phyloP scores from a whole-genome alignment of 495 filamentous ascomycete species.

The Neurospora sp. region DNA sequence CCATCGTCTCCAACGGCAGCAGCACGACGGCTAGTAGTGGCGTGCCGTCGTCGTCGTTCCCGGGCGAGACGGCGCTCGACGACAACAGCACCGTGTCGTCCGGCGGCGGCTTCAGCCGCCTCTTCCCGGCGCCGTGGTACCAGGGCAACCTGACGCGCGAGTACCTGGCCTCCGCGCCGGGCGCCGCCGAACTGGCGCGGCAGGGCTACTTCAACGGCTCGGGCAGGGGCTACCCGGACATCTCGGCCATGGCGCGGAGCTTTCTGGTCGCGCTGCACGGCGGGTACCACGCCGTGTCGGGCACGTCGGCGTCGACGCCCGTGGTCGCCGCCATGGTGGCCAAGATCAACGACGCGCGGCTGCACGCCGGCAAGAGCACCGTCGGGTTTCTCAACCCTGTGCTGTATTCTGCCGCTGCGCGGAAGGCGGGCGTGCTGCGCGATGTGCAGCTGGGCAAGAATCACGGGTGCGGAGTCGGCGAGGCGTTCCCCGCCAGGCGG shows the following conservation, averaged over 20 bases:
- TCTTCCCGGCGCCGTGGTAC: slow-evolving; percentile 29
- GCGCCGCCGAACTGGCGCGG: background rate
- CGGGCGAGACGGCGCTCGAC: too few species aligned
- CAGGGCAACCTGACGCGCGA: slow-evolving; percentile 12
- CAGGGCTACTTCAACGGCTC: background rate
- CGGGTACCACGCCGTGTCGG: slow-evolving; percentile 1
- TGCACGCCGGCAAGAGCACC: slow-evolving; percentile 34
- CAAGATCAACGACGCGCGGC: slow-evolving; percentile 38
- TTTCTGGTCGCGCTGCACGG: slow-evolving; percentile 6
- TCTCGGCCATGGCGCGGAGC: slow-evolving; percentile 2
- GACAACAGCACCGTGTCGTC: slow-evolving; percentile 5
- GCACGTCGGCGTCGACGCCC: slow-evolving; percentile 9
- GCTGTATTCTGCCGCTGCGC: slow-evolving; percentile 25
- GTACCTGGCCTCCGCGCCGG: background rate
- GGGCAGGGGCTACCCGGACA: slow-evolving; percentile 11
- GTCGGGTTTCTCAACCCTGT: slow-evolving; percentile 45
- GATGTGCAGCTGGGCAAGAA: slow-evolving; percentile 41
- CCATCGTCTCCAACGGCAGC: slow-evolving; percentile 19
- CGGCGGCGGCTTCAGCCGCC: slow-evolving; percentile 41
- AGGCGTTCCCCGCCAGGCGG: slow-evolving; percentile 38
- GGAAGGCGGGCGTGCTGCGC: slow-evolving; percentile 32
- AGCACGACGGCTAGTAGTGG: slow-evolving; percentile 16
- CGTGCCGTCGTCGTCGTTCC: slow-evolving; percentile 19
- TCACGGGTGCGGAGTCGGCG: slow-evolving; percentile 32
- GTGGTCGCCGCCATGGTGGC: slow-evolving; percentile 6